These are phyloP conservation scores for Alternaria hordeiaustralica DNA, from an alignment of 2,329 filamentous ascomycete genomes.

Conservation along the genomic window DNA sequence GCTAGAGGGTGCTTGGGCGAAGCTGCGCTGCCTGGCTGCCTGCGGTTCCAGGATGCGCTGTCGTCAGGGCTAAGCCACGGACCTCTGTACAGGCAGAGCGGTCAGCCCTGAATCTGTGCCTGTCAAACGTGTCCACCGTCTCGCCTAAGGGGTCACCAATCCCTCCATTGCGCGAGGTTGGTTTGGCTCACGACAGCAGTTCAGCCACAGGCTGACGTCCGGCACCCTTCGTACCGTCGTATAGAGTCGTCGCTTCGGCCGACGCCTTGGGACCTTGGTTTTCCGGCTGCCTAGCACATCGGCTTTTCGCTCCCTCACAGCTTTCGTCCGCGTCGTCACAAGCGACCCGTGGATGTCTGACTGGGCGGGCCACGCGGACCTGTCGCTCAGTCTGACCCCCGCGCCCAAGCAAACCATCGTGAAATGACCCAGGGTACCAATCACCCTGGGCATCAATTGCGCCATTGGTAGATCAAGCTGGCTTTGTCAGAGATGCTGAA, in stretches of 20 bases:
- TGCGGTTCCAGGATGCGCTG: conserved; percentile 25
- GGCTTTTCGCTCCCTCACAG: conserved; percentile 17
- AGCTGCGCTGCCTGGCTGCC: conserved; percentile 26
- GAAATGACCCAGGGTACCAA: conserved; percentile 10
- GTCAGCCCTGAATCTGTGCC: conserved; percentile 37
- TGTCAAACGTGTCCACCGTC: conserved; percentile 25
- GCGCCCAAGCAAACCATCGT: conserved; percentile 11
- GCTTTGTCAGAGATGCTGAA: conserved; percentile 37
- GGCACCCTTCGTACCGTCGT: neutral
- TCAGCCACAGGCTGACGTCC: conserved; percentile 1
- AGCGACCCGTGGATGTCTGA: neutral
- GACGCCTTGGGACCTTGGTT: conserved; percentile 16
- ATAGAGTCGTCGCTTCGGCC: conserved; percentile 24
- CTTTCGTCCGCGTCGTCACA: conserved; percentile 15
- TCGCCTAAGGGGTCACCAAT: conserved; percentile 15
- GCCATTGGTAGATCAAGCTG: conserved; percentile 23
- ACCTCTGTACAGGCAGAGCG: conserved; percentile 25
- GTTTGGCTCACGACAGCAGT: conserved; percentile 8
- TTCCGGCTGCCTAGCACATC: conserved; percentile 7
- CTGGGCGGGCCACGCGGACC: conserved; percentile 3
- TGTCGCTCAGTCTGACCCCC: conserved; percentile 1
- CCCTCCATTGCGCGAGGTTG: conserved; percentile 4
- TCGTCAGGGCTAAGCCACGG: conserved; percentile 35
- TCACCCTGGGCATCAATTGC: conserved; percentile 3
- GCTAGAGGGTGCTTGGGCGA: conserved; percentile 15